Evolutionary conservation across 768 basidiomycete species (phyloP), one percentile per base, ranked within the genome.

Genomic region (Coprinopsis sp.): DNA sequence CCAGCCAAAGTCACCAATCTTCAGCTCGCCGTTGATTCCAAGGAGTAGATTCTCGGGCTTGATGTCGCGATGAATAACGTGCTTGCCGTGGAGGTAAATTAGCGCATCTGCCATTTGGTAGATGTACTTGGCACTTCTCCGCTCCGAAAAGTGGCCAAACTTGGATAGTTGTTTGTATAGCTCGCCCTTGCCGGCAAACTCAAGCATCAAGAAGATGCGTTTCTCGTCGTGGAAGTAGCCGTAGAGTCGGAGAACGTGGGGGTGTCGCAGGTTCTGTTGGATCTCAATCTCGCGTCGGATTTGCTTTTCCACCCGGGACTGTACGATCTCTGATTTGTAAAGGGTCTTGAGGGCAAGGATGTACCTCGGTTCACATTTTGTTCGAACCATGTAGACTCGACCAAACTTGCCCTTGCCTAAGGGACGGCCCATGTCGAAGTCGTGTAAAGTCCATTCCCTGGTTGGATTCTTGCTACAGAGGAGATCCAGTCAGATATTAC

Each of bases 381-480:
- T 97, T 41, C 94, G 82, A 36, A 95, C 92, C 85, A 98, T 94
- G 73, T 99, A 98, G 21, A 99, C 96, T 2, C 92, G 87, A 1
- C 96, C 96, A 56, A 98, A 99, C 70, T 98, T 98, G 37, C 96
- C 96, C 64, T 98, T 97, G n/a, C 96, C 96, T 1, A 99, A 76
- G 3, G 93, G 92, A 10, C 92, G 81, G 14, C 96, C 95, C 58
- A 98, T 95, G 52, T 96, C 91, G 56, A 99, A 96, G 44, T 83
- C 77, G 49, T 80, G 78, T 3, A 98, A 71, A 24, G 78, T 81
- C 86, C 93, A 92, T 58, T 91, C 89, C 16, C 82, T 79, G 0
- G 90, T 91, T 16, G 88, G 90, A 29, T 70, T 76, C 51, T 70
- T 73, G 46, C 87, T 87, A 41, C 6, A 19, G 24, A 22, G 36